A percentile compares a stretch with the other conserved stretches of the same genome.
Conservation (phyloP, 495 filamentous ascomycete species). For the Jackrogersella multiformis region DNA sequence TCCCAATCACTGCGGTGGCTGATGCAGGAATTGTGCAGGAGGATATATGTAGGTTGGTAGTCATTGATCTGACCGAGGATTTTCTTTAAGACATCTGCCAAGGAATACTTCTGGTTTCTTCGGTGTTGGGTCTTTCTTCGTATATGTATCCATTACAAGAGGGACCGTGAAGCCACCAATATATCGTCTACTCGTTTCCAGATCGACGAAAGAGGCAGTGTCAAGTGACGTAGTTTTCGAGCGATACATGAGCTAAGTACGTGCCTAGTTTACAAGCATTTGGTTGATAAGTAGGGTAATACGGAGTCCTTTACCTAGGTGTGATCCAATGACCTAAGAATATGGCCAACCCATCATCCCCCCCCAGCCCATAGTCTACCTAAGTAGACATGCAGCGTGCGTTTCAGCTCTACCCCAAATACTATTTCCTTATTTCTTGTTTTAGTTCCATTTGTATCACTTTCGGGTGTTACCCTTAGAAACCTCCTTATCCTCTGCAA, state of each 20-base stretch:
- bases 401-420: background rate
- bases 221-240: background rate
- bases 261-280: background rate
- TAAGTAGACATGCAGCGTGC: background rate
- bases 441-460: too few relatives aligned
- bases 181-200: background rate
- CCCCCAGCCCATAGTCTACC: background rate
- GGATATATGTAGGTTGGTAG: background rate
- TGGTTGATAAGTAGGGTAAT: background rate
- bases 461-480: background rate
- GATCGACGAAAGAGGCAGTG: constrained; percentile 2
- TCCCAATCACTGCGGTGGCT: constrained; percentile 11
- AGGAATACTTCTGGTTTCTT: background rate
- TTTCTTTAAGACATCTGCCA: background rate
- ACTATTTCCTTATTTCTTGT: background rate
- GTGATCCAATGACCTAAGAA: background rate
- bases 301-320: background rate
- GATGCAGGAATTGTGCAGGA: background rate
- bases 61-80: background rate
- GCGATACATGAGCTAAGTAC: background rate
- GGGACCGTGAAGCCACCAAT: too few relatives aligned
- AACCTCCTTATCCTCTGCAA: background rate
- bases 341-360: background rate
- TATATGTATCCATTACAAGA: background rate
- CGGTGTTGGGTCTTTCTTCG: background rate